Evolutionary conservation across 768 basidiomycete genomes (phyloP).

Genomic region (Rhizopogon vinicolor): DNA sequence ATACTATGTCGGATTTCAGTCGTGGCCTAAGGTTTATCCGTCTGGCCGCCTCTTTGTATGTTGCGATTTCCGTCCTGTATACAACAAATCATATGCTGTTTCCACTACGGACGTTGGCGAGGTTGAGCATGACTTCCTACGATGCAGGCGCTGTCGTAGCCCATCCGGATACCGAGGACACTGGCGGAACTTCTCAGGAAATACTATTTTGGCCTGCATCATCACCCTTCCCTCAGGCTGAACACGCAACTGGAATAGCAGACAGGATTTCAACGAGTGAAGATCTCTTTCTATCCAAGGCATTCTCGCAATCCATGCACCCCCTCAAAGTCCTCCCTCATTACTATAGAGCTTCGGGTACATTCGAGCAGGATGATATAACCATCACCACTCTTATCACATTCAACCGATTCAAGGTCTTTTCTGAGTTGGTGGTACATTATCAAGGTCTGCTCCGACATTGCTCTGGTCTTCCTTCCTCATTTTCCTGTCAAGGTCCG

Average conservation of each 20-base stretch:
- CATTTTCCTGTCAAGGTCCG: conserved; percentile 49
- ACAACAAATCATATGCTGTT: conserved; percentile 22
- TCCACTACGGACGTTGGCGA: conserved; percentile 2
- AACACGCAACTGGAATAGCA: background rate
- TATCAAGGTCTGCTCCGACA: conserved; percentile 55
- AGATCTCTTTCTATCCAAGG: conserved; percentile 59
- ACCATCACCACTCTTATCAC: conserved; percentile 87
- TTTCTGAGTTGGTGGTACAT: conserved; percentile 66
- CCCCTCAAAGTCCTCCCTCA: conserved; percentile 78
- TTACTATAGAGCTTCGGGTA: conserved; percentile 65
- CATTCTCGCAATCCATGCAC: conserved; percentile 63
- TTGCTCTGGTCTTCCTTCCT: background rate
- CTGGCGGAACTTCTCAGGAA: conserved; percentile 9
- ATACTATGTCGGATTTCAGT: background rate
- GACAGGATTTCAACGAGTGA: conserved; percentile 30
- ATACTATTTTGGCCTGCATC: conserved; percentile 17
- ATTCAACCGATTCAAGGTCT: conserved; percentile 68
- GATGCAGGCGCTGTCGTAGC: background rate
- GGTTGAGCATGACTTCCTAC: background rate
- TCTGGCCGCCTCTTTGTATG: conserved; percentile 15
- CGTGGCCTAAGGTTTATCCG: background rate
- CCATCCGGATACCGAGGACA: background rate
- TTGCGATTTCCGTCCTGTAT: conserved; percentile 24
- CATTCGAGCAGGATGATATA: conserved; percentile 59
- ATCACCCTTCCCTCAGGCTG: background rate